Conservation (phyloP, 176 grass and related monocot genomes). For the sorghum (Sorghum bicolor) region Sorghum_bicolor_NCBIv3 NC_012873.2:16908001-16908500, state of each 20-base stretch:
- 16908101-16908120: background rate
- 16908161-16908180: conserved; percentile 20
- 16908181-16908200: conserved; percentile 77
- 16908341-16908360: background rate
- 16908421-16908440: conserved; percentile 47
- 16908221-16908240: conserved; percentile 75
- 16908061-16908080: conserved; percentile 72
- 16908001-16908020: background rate
- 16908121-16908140: background rate
- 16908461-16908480: background rate
- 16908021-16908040: conserved; percentile 42
- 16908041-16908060: conserved; percentile 70
- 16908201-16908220: conserved; percentile 75
- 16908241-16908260: conserved; percentile 74
- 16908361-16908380: conserved; percentile 73
- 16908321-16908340: background rate
- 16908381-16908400: conserved; percentile 50
- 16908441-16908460: conserved; percentile 35
- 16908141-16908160: background rate
- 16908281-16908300: conserved; percentile 9
- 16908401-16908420: conserved; percentile 36
- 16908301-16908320: background rate
- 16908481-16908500: background rate
- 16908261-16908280: conserved; percentile 32
- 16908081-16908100: conserved; percentile 89